Conservation (phyloP, 768 basidiomycete genomes). For the Chalciporus sphaerocephalus region DNA sequence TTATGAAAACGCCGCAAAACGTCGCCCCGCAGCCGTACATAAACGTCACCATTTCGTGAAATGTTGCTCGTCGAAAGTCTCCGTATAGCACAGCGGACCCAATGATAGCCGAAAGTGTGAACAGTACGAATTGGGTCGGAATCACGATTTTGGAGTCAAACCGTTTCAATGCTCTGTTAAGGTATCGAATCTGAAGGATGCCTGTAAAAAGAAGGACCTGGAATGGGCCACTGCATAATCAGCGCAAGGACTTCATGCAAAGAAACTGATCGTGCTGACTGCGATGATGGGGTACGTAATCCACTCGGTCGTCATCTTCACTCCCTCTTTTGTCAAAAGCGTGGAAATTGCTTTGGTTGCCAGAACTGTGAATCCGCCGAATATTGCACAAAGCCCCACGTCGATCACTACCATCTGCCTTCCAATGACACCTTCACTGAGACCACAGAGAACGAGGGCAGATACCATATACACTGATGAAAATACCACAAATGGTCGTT, state of each 20-base stretch:
- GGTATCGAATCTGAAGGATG: conserved; percentile 77
- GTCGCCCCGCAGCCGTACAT: conserved; percentile 86
- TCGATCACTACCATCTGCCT: conserved; percentile 75
- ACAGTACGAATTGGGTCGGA: conserved; percentile 91
- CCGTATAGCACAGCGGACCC: conserved; percentile 93
- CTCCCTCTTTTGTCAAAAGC: conserved; percentile 73
- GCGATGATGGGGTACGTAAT: conserved; percentile 77
- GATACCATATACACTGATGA: conserved; percentile 55
- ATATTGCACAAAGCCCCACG: conserved; percentile 81
- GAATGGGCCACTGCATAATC: background rate
- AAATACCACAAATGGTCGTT: conserved; percentile 73
- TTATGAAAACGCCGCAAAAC: conserved; percentile 84
- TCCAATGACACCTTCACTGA: conserved; percentile 65
- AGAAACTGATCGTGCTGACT: conserved; percentile 38
- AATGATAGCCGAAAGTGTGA: conserved; percentile 88
- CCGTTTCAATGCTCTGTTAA: conserved; percentile 83
- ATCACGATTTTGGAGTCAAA: conserved; percentile 96
- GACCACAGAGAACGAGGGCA: conserved; percentile 53
- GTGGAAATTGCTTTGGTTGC: conserved; percentile 91
- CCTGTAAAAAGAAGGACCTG: conserved; percentile 73
- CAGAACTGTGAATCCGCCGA: conserved; percentile 92
- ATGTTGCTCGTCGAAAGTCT: conserved; percentile 80
- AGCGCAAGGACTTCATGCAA: conserved; percentile 2
- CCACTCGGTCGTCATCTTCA: conserved; percentile 72
- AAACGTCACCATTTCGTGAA: conserved; percentile 81